Evolutionary conservation across 306 rosid genomes (phyloP).

Genomic region (Calophaca sinica): DNA sequence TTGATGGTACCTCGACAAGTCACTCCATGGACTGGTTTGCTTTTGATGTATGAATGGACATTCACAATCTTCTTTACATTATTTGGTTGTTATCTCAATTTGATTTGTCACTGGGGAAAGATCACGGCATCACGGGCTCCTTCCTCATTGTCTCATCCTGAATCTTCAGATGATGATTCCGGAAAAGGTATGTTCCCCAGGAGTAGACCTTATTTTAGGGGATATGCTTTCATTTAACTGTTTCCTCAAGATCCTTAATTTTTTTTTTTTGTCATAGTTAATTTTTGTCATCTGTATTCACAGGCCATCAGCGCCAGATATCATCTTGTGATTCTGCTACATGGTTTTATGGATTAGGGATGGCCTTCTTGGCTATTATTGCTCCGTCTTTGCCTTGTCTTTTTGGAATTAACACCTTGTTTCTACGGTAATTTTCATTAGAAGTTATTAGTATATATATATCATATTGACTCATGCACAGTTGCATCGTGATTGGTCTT

Average conservation of each 20-base stretch:
- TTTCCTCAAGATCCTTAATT: slow-evolving; percentile 2
- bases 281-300: slow-evolving; percentile 36
- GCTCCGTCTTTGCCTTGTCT: slow-evolving; percentile 52
- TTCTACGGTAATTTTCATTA: slow-evolving; percentile 64
- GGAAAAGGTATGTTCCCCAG: slow-evolving; percentile 70
- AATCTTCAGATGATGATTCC: slow-evolving; percentile 65
- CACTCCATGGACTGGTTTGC: slow-evolving; percentile 94
- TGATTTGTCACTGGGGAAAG: slow-evolving; percentile 75
- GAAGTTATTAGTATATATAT: slow-evolving; percentile 25
- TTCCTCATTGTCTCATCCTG: slow-evolving; percentile 57
- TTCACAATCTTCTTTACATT: slow-evolving; percentile 73
- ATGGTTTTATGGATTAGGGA: slow-evolving; percentile 53
- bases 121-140: slow-evolving; percentile 53
- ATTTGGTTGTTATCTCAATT: slow-evolving; percentile 80
- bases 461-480: slow-evolving; percentile 21
- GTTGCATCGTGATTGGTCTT: slow-evolving; percentile 20
- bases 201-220: slow-evolving; percentile 30
- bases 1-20: slow-evolving; percentile 86
- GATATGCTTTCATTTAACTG: slow-evolving; percentile 1
- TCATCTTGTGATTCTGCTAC: slow-evolving; percentile 50
- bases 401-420: slow-evolving; percentile 76
- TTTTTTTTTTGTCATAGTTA: neutral
- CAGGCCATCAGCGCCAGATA: slow-evolving; percentile 78
- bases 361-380: slow-evolving; percentile 50
- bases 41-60: slow-evolving; percentile 94